A percentile compares a stretch with the other conserved stretches of the same genome.
These are phyloP conservation scores for Auricularia sp. DNA, from an alignment of 768 basidiomycete species.

Conservation along the genomic window DNA sequence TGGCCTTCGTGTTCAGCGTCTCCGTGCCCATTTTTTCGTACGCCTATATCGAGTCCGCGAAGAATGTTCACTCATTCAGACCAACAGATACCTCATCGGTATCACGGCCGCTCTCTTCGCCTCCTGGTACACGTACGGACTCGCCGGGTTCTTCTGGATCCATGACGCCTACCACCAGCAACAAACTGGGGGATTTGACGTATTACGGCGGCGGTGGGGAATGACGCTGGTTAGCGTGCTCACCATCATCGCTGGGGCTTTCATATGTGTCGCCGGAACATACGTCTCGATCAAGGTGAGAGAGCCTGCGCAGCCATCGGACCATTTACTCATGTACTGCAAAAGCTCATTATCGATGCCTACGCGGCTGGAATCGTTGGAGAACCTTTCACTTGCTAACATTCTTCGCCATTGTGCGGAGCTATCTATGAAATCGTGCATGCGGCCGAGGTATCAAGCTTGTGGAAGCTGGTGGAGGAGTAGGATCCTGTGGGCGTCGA, in stretches of 20 bases:
- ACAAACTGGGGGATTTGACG: slow-evolving; percentile 23
- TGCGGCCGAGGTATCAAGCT: too few relatives aligned
- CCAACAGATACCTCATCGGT: slow-evolving; percentile 26
- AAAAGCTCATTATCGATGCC: slow-evolving; percentile 29
- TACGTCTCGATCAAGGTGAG: slow-evolving; percentile 42
- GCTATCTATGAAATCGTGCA: too few relatives aligned
- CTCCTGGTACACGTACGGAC: slow-evolving; percentile 46
- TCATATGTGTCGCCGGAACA: slow-evolving; percentile 43
- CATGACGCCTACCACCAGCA: slow-evolving; percentile 34
- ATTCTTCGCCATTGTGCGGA: too few relatives aligned
- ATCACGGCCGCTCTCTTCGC: slow-evolving; percentile 45
- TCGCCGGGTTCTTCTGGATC: slow-evolving; percentile 36
- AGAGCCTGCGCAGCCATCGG: not conserved
- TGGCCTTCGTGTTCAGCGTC: slow-evolving; percentile 38
- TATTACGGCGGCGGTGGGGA: slow-evolving; percentile 22
- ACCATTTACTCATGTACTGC: not conserved
- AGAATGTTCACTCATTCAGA: not conserved
- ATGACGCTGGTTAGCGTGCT: slow-evolving; percentile 28
- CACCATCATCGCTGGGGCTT: slow-evolving; percentile 38
- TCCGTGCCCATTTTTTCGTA: slow-evolving; percentile 48
- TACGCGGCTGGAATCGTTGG: slow-evolving; percentile 33
- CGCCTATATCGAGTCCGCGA: not conserved
- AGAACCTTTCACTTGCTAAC: slow-evolving; percentile 36
- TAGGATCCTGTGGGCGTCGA: too few relatives aligned
- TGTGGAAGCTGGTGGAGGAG: too few relatives aligned